Conservation (phyloP, 371 early-diverging fungal genomes). For the Chytridiales sp. region DNA sequence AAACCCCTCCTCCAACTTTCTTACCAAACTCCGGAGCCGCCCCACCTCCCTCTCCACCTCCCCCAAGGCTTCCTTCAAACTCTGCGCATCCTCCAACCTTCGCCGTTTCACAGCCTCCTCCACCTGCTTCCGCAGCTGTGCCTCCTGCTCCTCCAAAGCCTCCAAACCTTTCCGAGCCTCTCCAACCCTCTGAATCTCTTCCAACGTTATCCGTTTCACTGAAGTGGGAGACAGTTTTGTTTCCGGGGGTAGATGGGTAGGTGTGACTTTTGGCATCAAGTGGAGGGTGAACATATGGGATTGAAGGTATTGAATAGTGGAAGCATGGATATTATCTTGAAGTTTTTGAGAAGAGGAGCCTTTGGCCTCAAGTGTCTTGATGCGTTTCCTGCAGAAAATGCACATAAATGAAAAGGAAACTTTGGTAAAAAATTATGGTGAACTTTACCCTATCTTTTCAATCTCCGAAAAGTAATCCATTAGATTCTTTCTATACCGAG, state of each 20-base stretch:
- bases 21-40: slow-evolving; percentile 19
- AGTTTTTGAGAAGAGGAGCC: slow-evolving; percentile 57
- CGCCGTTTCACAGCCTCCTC: slow-evolving; percentile 73
- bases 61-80: slow-evolving; percentile 64
- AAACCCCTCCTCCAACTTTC: slow-evolving; percentile 11
- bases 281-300: slow-evolving; percentile 85
- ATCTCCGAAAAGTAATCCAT: slow-evolving; percentile 46
- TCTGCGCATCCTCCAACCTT: slow-evolving; percentile 77
- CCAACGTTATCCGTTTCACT: slow-evolving; percentile 1
- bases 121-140: slow-evolving; percentile 71
- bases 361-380: slow-evolving; percentile 34
- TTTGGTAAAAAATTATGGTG: not conserved
- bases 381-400: slow-evolving; percentile 29
- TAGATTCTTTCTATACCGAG: slow-evolving; percentile 37
- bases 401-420: not conserved
- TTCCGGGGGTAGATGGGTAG: not conserved
- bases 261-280: slow-evolving; percentile 63
- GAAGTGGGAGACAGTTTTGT: slow-evolving; percentile 21
- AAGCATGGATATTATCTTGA: slow-evolving; percentile 65
- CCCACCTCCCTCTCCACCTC: slow-evolving; percentile 75
- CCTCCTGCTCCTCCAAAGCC: slow-evolving; percentile 58
- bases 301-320: slow-evolving; percentile 78
- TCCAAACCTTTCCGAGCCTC: slow-evolving; percentile 43
- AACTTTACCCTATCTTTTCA: slow-evolving; percentile 40
- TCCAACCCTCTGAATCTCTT: slow-evolving; percentile 19